These are phyloP conservation scores for Candida coleopterorum DNA, from an alignment of 805 yeast genomes.

Conservation along the genomic window DNA sequence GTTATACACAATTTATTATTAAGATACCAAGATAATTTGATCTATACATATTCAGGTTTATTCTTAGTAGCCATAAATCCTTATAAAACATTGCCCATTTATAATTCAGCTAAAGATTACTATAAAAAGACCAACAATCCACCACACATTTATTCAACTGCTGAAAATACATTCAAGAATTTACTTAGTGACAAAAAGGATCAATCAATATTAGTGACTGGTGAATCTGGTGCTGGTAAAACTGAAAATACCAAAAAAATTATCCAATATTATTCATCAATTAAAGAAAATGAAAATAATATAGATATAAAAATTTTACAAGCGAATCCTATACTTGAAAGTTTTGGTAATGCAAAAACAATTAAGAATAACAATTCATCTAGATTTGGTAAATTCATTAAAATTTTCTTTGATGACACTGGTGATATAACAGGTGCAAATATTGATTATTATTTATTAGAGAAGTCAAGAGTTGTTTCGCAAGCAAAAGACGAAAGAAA, in stretches of 20 bases:
- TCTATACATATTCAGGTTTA: slow-evolving; percentile 92
- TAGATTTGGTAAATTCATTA: slow-evolving; percentile 93
- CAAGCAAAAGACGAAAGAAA: slow-evolving; percentile 79
- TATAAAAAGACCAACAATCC: slow-evolving; percentile 36
- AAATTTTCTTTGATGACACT: slow-evolving; percentile 63
- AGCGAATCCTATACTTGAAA: slow-evolving; percentile 92
- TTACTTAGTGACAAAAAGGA: slow-evolving; percentile 63
- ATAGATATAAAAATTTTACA: slow-evolving; percentile 84
- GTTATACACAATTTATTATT: slow-evolving; percentile 80
- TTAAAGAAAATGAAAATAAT: slow-evolving; percentile 26
- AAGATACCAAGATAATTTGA: slow-evolving; percentile 72
- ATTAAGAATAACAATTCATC: slow-evolving; percentile 92
- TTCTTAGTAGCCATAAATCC: slow-evolving; percentile 96
- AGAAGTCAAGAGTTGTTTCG: slow-evolving; percentile 84
- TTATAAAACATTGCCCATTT: slow-evolving; percentile 68
- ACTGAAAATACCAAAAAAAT: slow-evolving; percentile 96
- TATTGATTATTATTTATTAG: slow-evolving; percentile 90
- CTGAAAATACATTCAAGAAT: slow-evolving; percentile 75
- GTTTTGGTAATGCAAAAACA: slow-evolving; percentile 97
- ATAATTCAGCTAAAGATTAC: slow-evolving; percentile 54
- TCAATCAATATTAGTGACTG: slow-evolving; percentile 94
- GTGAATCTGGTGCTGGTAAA: slow-evolving; percentile 98
- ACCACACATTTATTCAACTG: slow-evolving; percentile 90
- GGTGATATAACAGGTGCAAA: slow-evolving; percentile 82
- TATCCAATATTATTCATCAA: slow-evolving; percentile 83